phyloP scores from a whole-genome alignment of 257 asterid species.

The Mitragyna speciosa region DNA sequence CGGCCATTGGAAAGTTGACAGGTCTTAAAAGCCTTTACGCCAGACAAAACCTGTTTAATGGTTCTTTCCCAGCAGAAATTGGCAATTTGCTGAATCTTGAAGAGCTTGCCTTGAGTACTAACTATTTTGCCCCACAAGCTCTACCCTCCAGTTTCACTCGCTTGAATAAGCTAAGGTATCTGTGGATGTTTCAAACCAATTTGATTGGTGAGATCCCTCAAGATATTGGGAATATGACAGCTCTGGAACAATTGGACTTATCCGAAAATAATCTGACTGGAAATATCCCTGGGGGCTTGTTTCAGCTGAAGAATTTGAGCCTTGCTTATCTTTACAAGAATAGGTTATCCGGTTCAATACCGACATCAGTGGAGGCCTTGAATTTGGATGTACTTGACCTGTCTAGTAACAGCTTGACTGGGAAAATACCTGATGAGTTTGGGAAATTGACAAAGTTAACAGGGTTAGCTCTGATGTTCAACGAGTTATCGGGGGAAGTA shows the following conservation, averaged over 20 bases:
- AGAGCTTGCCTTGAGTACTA: constrained; percentile 33
- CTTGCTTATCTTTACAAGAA: constrained; percentile 36
- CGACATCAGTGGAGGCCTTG: constrained; percentile 41
- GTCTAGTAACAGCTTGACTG: constrained; percentile 51
- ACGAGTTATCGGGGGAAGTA: constrained; percentile 63
- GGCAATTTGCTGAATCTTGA: constrained; percentile 59
- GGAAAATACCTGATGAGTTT: constrained; percentile 61
- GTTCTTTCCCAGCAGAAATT: constrained; percentile 59
- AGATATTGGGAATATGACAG: constrained; percentile 53
- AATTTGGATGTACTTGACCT: constrained; percentile 55
- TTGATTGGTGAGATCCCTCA: constrained; percentile 69
- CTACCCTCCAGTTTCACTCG: constrained; percentile 59
- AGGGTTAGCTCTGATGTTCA: constrained; percentile 48
- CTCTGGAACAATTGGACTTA: constrained; percentile 56
- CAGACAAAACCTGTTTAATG: constrained; percentile 36
- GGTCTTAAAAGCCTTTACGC: constrained; percentile 44
- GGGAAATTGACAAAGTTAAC: constrained; percentile 63
- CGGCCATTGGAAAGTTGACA: constrained; percentile 48
- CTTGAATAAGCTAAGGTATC: constrained; percentile 49
- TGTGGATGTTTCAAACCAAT: constrained; percentile 45
- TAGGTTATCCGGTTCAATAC: constrained; percentile 62
- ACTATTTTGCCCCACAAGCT: constrained; percentile 50
- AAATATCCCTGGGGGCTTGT: constrained; percentile 49
- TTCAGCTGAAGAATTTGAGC: constrained; percentile 54
- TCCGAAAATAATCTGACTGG: constrained; percentile 58